phyloP scores from a whole-genome alignment of 1,284 basidiomycete species.

The Rhodotorula sp. region DNA sequence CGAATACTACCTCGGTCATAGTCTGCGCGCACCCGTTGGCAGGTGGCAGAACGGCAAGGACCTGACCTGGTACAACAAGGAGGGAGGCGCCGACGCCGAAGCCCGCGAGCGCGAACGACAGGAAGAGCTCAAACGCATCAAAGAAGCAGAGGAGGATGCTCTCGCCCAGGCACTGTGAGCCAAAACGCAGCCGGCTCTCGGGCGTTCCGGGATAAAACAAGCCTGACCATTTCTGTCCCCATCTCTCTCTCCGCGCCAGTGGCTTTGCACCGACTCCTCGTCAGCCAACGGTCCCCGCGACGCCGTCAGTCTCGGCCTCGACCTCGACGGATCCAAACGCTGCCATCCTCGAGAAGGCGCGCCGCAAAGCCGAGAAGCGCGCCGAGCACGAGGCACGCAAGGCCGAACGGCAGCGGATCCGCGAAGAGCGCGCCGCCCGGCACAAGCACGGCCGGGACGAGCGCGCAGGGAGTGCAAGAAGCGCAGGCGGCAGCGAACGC shows the following conservation, averaged over 20 bases:
- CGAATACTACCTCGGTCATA: constrained; percentile 44
- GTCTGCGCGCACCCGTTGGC: constrained; percentile 40
- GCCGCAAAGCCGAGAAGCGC: constrained; percentile 6
- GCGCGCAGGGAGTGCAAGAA: background rate
- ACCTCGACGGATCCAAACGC: constrained; percentile 14
- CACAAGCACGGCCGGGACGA: background rate
- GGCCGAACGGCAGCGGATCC: constrained; percentile 8
- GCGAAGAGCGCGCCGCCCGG: constrained; percentile 7
- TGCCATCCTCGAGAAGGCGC: constrained; percentile 24
- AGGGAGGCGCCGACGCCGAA: constrained; percentile 11
- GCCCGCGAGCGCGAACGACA: constrained; percentile 28
- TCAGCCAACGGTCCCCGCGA: background rate
- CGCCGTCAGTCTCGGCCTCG: background rate
- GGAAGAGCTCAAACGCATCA: constrained; percentile 40
- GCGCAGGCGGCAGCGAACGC: too few relatives aligned
- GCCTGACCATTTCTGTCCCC: background rate
- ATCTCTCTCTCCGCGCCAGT: background rate
- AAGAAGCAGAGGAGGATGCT: constrained; percentile 44
- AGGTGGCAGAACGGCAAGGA: constrained; percentile 42
- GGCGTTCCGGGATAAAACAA: rapidly evolving
- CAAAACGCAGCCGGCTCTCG: too few relatives aligned
- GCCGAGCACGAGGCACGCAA: constrained; percentile 18
- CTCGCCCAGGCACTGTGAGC: constrained; percentile 42
- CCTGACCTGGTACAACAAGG: constrained; percentile 44
- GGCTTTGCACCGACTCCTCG: constrained; percentile 26